A percentile compares a stretch with the other conserved stretches of the same genome.
These are phyloP conservation scores for Ascomycota sp. DNA, from an alignment of 2,329 filamentous ascomycete species.

Conservation along the genomic window DNA sequence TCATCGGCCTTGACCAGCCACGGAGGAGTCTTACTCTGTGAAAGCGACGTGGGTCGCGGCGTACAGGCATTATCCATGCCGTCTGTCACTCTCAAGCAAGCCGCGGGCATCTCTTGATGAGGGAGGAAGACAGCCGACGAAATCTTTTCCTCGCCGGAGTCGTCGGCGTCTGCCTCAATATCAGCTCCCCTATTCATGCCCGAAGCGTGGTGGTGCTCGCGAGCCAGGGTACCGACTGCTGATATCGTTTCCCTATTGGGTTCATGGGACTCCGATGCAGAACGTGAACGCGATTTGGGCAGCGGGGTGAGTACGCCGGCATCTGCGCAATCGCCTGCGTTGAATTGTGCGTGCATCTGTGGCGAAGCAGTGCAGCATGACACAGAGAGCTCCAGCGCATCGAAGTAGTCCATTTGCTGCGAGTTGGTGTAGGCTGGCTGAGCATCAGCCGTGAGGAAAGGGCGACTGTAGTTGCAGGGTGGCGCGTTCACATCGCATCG, in stretches of 20 bases:
- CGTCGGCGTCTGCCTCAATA: conserved; percentile 23
- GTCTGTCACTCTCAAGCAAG: conserved; percentile 11
- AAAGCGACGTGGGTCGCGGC: conserved; percentile 24
- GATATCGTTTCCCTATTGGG: conserved; percentile 11
- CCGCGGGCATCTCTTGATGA: conserved; percentile 36
- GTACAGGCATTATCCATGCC: conserved; percentile 19
- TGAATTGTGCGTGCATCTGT: no score
- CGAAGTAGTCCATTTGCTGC: conserved; percentile 4
- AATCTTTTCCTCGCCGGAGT: conserved; percentile 65
- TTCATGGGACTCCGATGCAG: no score
- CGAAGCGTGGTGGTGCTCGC: conserved; percentile 16
- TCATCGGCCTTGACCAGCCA: conserved; percentile 41
- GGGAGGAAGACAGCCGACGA: conserved; percentile 71
- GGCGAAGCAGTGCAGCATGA: no score
- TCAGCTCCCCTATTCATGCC: conserved; percentile 5
- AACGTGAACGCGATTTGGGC: not conserved
- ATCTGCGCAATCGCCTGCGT: no score
- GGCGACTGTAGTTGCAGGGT: no score
- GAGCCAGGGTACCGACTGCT: conserved; percentile 16
- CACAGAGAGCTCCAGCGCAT: conserved; percentile 2
- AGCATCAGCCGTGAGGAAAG: not conserved
- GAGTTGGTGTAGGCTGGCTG: not conserved
- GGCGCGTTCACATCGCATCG: no score
- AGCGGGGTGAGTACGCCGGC: not conserved
- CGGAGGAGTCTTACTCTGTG: conserved; percentile 19